These are phyloP conservation scores for Themeda triandra DNA, from an alignment of 176 grass and related monocot species.

Conservation along the genomic window DNA sequence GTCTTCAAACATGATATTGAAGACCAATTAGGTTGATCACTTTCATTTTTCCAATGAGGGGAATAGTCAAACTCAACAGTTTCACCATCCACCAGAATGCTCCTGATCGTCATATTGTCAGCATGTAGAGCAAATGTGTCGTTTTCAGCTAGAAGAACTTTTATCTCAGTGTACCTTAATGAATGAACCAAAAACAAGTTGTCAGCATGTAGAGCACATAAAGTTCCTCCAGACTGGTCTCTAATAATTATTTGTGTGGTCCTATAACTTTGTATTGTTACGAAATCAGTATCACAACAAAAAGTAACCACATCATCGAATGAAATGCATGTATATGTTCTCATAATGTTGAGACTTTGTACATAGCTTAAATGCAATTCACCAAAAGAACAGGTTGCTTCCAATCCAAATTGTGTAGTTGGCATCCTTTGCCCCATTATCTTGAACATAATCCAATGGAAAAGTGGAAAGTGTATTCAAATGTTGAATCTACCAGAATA, in stretches of 20 bases:
- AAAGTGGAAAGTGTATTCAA: background rate
- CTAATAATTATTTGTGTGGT: background rate
- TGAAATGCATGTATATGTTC: background rate
- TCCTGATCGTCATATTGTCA: conserved; percentile 78
- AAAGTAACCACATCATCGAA: background rate
- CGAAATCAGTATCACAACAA: background rate
- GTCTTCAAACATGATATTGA: conserved; percentile 79
- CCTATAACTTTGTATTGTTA: background rate
- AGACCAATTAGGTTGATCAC: conserved; percentile 66
- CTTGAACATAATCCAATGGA: background rate
- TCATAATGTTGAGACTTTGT: background rate
- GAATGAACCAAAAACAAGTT: conserved; percentile 42
- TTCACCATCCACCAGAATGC: conserved; percentile 82
- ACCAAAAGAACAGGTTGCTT: background rate
- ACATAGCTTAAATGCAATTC: background rate
- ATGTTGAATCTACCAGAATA: conserved; percentile 1
- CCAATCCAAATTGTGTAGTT: background rate
- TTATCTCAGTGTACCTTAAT: conserved; percentile 88
- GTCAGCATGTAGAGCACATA: conserved; percentile 2
- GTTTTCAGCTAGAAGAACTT: conserved; percentile 62
- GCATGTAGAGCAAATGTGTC: conserved; percentile 75
- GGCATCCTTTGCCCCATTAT: background rate
- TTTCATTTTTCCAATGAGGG: conserved; percentile 66
- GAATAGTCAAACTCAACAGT: conserved; percentile 68
- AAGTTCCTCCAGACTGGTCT: background rate